Evolutionary conservation across 805 yeast genomes (phyloP).

Genomic region (Maudiozyma barnettii): DNA sequence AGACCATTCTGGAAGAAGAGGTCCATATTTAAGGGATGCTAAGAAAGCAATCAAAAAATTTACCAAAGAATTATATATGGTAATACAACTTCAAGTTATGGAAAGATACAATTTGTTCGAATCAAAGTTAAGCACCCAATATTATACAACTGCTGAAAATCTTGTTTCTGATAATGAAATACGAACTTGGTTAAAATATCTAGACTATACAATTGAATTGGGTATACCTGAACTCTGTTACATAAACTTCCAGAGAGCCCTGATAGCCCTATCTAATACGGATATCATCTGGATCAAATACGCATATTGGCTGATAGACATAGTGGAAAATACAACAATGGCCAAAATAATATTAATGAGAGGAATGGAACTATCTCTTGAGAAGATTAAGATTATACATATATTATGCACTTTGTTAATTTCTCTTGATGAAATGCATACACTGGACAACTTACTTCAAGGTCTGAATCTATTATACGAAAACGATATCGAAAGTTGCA

Average conservation of each 20-base stretch:
- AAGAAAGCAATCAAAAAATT: slow-evolving; percentile 23
- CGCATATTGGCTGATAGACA: slow-evolving; percentile 23
- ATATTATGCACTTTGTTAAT: slow-evolving; percentile 15
- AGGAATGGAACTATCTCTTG: slow-evolving; percentile 16
- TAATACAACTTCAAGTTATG: slow-evolving; percentile 23
- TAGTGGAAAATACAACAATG: slow-evolving; percentile 13
- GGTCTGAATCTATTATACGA: slow-evolving; percentile 9
- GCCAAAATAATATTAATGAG: slow-evolving; percentile 19
- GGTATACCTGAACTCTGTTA: slow-evolving; percentile 15
- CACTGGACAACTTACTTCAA: slow-evolving; percentile 9
- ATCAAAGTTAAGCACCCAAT: slow-evolving; percentile 20
- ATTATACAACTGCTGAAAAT: slow-evolving; percentile 22
- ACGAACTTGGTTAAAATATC: slow-evolving; percentile 21
- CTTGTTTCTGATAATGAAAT: slow-evolving; percentile 18
- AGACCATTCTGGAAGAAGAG: slow-evolving; percentile 19
- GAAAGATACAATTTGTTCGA: slow-evolving; percentile 26
- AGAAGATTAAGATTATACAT: slow-evolving; percentile 17
- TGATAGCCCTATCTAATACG: slow-evolving; percentile 23
- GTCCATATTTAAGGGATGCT: slow-evolving; percentile 29
- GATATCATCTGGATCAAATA: slow-evolving; percentile 27
- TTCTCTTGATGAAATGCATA: slow-evolving; percentile 15
- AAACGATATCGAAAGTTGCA: slow-evolving; percentile 13
- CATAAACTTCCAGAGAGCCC: slow-evolving; percentile 27
- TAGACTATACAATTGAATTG: slow-evolving; percentile 20
- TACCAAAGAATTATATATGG: slow-evolving; percentile 25